These are phyloP conservation scores for Neonectria ditissima DNA, from an alignment of 2,329 filamentous ascomycete species.

Conservation along the genomic window DNA sequence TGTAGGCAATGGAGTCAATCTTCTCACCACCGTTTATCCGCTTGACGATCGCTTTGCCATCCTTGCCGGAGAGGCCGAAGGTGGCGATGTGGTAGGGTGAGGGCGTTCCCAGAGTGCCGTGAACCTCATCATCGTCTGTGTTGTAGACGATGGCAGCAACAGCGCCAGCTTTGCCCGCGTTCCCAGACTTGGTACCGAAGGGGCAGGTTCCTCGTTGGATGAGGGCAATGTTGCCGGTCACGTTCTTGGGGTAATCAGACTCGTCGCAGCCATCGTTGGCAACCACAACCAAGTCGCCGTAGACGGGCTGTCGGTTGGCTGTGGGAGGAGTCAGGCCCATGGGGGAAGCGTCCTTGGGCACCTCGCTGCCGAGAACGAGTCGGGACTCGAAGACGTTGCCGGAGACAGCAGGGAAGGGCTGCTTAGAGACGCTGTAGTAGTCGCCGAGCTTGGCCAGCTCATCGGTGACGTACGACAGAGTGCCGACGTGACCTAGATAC, in stretches of 20 bases:
- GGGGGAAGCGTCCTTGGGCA: constrained; percentile 62
- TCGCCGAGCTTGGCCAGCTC: constrained; percentile 65
- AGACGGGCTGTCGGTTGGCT: constrained; percentile 67
- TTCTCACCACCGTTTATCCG: constrained; percentile 63
- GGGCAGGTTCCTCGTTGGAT: constrained; percentile 76
- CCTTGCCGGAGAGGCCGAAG: constrained; percentile 72
- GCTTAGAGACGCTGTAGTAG: constrained; percentile 73
- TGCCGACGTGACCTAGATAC: constrained; percentile 68
- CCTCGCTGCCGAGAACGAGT: constrained; percentile 65
- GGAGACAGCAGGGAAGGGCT: constrained; percentile 72
- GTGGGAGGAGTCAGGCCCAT: constrained; percentile 78
- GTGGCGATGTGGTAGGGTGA: constrained; percentile 72
- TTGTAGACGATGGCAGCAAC: constrained; percentile 81
- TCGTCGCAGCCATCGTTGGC: constrained; percentile 72
- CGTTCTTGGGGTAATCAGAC: constrained; percentile 70
- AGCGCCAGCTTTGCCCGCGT: constrained; percentile 77
- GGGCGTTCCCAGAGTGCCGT: constrained; percentile 76
- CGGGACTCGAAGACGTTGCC: constrained; percentile 70
- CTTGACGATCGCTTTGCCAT: constrained; percentile 67
- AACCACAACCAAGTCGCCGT: constrained; percentile 70
- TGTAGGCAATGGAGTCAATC: constrained; percentile 68
- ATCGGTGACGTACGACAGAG: constrained; percentile 71
- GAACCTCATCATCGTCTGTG: constrained; percentile 70
- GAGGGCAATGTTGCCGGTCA: constrained; percentile 75
- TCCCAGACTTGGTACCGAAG: constrained; percentile 77